phyloP scores from a whole-genome alignment of 1,284 basidiomycete genomes.

The Flammula alnicola region DNA sequence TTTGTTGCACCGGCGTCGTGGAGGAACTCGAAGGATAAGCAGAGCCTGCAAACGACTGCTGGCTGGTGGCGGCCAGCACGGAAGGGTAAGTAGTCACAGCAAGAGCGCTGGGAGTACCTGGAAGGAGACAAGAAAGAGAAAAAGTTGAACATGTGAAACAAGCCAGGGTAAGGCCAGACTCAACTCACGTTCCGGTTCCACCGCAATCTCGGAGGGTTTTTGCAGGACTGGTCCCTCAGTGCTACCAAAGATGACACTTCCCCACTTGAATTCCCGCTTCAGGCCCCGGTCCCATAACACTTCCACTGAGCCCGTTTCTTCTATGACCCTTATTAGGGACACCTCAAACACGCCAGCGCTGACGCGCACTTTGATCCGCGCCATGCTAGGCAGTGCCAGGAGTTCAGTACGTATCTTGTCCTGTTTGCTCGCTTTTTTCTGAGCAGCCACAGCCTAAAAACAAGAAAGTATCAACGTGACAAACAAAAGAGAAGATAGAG shows the following conservation, averaged over 20 bases:
- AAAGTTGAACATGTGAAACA: neutral
- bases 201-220: conserved; percentile 57
- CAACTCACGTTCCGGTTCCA: conserved; percentile 38
- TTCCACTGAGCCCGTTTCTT: conserved; percentile 69
- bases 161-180: neutral
- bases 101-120: conserved; percentile 24
- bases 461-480: conserved; percentile 10
- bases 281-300: conserved; percentile 79
- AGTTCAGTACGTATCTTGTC: conserved; percentile 70
- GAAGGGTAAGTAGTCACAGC: conserved; percentile 42
- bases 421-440: conserved; percentile 71
- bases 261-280: conserved; percentile 80
- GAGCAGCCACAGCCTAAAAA: conserved; percentile 66
- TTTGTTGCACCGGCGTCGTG: conserved; percentile 8
- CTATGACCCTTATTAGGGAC: conserved; percentile 69
- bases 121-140: neutral
- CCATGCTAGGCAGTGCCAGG: conserved; percentile 66
- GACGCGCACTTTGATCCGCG: conserved; percentile 80
- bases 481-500: conserved; percentile 7
- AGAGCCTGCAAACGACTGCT: conserved; percentile 15
- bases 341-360: conserved; percentile 83
- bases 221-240: conserved; percentile 63
- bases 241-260: conserved; percentile 71
- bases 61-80: conserved; percentile 30
- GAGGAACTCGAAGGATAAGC: conserved; percentile 17